phyloP scores from a whole-genome alignment of 768 basidiomycete genomes.

The Termitomyces titanicus region DNA sequence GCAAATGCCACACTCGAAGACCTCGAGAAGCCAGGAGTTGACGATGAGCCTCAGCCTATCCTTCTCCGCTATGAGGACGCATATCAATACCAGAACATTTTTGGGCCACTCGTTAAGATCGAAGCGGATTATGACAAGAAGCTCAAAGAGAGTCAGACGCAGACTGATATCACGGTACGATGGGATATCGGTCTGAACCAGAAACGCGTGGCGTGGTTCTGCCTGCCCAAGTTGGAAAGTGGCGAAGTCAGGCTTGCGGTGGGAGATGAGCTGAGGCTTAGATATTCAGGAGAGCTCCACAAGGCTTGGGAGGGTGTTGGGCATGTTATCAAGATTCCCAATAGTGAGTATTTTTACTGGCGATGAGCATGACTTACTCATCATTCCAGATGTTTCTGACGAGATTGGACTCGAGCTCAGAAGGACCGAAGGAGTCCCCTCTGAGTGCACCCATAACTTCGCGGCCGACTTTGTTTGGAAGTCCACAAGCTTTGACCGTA shows the following conservation, averaged over 20 bases:
- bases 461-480: constrained; percentile 99
- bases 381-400: constrained; percentile 84
- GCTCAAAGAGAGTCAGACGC: constrained; percentile 97
- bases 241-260: constrained; percentile 97
- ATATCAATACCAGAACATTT: constrained; percentile 99
- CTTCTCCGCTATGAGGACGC: constrained; percentile 94
- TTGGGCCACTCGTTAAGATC: constrained; percentile 98
- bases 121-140: constrained; percentile 99
- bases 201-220: constrained; percentile 98
- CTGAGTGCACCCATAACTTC: constrained; percentile 92
- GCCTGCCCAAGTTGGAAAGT: constrained; percentile 93
- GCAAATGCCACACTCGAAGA: constrained; percentile 93
- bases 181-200: constrained; percentile 99
- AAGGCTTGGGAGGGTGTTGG: constrained; percentile 97
- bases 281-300: constrained; percentile 86
- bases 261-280: constrained; percentile 89
- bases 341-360: constrained; percentile 58
- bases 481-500: constrained; percentile 97
- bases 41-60: constrained; percentile 95
- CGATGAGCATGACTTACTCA: background rate
- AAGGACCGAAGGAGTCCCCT: constrained; percentile 87
- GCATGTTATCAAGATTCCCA: constrained; percentile 98
- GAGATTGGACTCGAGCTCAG: constrained; percentile 95
- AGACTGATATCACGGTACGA: constrained; percentile 91
- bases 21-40: constrained; percentile 94